Evolutionary conservation across 2,329 filamentous ascomycete genomes (phyloP).

Genomic region (Eutypella sp.): DNA sequence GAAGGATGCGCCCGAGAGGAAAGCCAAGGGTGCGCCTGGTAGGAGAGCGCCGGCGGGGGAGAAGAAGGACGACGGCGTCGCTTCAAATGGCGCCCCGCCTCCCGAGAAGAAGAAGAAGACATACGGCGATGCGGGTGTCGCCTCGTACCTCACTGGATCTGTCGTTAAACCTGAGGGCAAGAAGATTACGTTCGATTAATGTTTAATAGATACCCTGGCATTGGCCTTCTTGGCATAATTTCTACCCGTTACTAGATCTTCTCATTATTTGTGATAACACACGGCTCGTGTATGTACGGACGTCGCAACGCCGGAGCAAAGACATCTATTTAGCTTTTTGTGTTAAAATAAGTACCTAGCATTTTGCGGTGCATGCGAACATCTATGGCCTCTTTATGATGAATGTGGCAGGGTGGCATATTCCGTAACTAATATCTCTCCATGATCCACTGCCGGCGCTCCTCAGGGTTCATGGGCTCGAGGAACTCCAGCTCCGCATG

Average conservation of each 20-base stretch:
- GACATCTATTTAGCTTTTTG: too few species aligned
- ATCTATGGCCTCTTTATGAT: too few species aligned
- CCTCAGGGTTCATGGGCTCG: slow-evolving; percentile 39
- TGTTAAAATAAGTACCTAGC: too few species aligned
- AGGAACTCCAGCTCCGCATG: slow-evolving; percentile 50
- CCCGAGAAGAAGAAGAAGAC: slow-evolving; percentile 32
- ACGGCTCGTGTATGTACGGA: too few species aligned
- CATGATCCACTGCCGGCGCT: slow-evolving; percentile 55
- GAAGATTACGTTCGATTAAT: slow-evolving; percentile 75
- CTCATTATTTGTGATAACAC: too few species aligned
- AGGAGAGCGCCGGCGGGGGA: slow-evolving; percentile 18
- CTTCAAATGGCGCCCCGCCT: slow-evolving; percentile 25
- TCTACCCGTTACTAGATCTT: too few species aligned
- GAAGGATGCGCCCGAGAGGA: slow-evolving; percentile 55
- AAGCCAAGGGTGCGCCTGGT: slow-evolving; percentile 11
- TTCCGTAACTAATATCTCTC: slow-evolving; percentile 58
- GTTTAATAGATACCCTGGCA: slow-evolving; percentile 1
- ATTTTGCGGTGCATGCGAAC: too few species aligned
- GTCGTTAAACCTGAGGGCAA: slow-evolving; percentile 75
- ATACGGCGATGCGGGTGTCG: slow-evolving; percentile 43
- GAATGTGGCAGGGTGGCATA: too few species aligned
- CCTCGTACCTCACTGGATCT: slow-evolving; percentile 65
- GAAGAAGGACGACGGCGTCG: slow-evolving; percentile 15
- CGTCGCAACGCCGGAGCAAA: too few species aligned
- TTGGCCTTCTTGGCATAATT: too few species aligned